phyloP scores from a whole-genome alignment of 345 rosid genomes.

The Aegle marmelos region DNA sequence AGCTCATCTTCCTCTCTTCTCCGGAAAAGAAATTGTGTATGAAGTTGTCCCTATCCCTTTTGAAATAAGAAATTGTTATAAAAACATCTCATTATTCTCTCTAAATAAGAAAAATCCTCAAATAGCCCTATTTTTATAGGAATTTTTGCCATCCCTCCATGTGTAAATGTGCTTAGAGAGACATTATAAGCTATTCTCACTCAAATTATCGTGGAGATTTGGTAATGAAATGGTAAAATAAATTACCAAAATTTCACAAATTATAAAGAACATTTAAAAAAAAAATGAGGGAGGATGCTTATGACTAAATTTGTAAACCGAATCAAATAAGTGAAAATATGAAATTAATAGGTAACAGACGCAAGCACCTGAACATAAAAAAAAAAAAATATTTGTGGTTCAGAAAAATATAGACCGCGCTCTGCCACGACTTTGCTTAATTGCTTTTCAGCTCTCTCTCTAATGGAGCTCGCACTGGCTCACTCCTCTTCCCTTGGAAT shows the following conservation, averaged over 20 bases:
- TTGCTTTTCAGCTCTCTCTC: neutral
- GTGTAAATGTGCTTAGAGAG: too few species aligned
- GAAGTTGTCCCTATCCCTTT: too few species aligned
- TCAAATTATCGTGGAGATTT: too few species aligned
- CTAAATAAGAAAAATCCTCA: too few species aligned
- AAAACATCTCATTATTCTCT: accelerated
- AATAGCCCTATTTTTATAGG: accelerated
- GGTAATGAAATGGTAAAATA: too few species aligned
- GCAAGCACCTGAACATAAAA: neutral
- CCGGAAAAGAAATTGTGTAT: accelerated
- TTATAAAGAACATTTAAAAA: too few species aligned
- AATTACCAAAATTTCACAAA: too few species aligned
- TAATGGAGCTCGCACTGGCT: conserved; percentile 48
- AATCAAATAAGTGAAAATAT: neutral
- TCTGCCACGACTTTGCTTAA: neutral
- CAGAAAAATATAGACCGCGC: neutral
- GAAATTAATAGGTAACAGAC: neutral
- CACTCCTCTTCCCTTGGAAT: conserved; percentile 27
- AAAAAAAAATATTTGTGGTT: neutral
- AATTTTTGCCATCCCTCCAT: too few species aligned
- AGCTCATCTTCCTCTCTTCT: accelerated
- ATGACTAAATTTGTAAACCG: neutral
- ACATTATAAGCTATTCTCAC: too few species aligned
- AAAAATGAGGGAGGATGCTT: neutral
- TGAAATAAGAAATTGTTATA: too few species aligned